phyloP scores from a whole-genome alignment of 805 yeast species.

The Ogataea paradorogensis region DNA sequence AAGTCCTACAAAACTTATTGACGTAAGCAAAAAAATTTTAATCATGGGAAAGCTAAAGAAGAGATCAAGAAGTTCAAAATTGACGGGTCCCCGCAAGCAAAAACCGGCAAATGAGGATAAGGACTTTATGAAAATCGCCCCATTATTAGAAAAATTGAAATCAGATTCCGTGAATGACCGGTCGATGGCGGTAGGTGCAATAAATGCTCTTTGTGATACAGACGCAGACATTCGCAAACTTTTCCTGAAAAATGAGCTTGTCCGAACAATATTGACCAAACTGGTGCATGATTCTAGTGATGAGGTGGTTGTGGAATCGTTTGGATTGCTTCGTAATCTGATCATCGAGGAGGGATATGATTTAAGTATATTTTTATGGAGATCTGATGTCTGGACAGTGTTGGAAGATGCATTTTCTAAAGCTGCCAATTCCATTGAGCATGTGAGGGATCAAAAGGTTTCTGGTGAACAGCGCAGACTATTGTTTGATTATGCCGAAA shows the following conservation, averaged over 20 bases:
- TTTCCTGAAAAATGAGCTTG: conserved; percentile 68
- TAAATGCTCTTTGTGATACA: conserved; percentile 62
- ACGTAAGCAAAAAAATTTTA: conserved; percentile 9
- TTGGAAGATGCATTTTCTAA: conserved; percentile 52
- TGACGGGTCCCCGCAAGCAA: conserved; percentile 6
- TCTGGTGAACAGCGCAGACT: conserved; percentile 38
- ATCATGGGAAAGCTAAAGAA: conserved; percentile 75
- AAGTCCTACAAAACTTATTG: conserved; percentile 1
- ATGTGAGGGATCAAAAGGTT: conserved; percentile 31
- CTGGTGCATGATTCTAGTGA: conserved; percentile 63
- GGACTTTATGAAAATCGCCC: conserved; percentile 51
- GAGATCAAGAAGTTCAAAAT: conserved; percentile 49
- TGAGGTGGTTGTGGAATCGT: conserved; percentile 76
- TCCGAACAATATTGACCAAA: conserved; percentile 61
- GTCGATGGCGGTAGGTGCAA: conserved; percentile 71
- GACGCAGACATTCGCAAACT: conserved; percentile 60
- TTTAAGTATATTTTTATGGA: conserved; percentile 68
- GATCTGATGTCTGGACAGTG: conserved; percentile 70
- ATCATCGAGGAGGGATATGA: conserved; percentile 88
- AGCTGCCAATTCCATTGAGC: conserved; percentile 46
- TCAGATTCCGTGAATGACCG: conserved; percentile 69
- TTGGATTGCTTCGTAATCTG: conserved; percentile 76
- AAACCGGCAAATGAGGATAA: conserved; percentile 7
- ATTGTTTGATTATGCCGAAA: conserved; percentile 68
- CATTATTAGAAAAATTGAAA: conserved; percentile 62